These are phyloP conservation scores for Grosmannia huntii DNA, from an alignment of 2,329 filamentous ascomycete genomes.

Conservation along the genomic window DNA sequence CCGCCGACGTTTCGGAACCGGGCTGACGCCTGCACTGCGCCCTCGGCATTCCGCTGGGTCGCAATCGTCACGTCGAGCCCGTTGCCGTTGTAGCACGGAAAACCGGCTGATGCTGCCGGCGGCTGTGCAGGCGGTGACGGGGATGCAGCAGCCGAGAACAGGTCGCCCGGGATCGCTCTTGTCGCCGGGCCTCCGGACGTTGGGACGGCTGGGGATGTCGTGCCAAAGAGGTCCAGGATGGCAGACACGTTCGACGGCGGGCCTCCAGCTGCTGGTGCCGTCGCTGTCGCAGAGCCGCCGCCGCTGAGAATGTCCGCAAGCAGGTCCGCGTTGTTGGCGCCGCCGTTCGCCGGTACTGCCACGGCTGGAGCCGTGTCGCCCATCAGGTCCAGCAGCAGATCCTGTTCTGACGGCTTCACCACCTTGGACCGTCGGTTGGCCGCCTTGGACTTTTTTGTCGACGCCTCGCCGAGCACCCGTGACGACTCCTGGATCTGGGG, in stretches of 20 bases:
- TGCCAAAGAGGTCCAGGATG: slow-evolving; percentile 82
- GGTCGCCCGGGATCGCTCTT: slow-evolving; percentile 25
- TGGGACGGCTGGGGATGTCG: slow-evolving; percentile 13
- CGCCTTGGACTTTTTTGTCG: slow-evolving; percentile 47
- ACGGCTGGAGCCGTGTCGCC: slow-evolving; percentile 52
- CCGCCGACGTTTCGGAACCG: slow-evolving; percentile 71
- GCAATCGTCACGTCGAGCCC: slow-evolving; percentile 70
- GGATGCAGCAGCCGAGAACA: slow-evolving; percentile 27
- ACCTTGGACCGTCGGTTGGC: slow-evolving; percentile 64
- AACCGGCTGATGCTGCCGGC: slow-evolving; percentile 30
- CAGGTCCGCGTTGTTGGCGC: slow-evolving; percentile 72
- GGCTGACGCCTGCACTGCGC: slow-evolving; percentile 67
- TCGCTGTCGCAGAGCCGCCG: slow-evolving; percentile 20
- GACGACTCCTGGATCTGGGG: slow-evolving; percentile 96
- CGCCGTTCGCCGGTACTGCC: slow-evolving; percentile 37
- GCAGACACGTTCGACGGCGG: slow-evolving; percentile 48
- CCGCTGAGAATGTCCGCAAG: slow-evolving; percentile 85
- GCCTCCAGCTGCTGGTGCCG: slow-evolving; percentile 32
- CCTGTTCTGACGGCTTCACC: slow-evolving; percentile 77
- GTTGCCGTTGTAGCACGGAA: slow-evolving; percentile 77
- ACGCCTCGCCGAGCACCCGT: slow-evolving; percentile 70
- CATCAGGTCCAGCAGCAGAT: slow-evolving; percentile 87
- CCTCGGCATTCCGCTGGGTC: slow-evolving; percentile 69
- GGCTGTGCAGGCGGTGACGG: slow-evolving; percentile 20
- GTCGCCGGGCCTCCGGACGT: slow-evolving; percentile 17